Conservation (phyloP, 2,329 filamentous ascomycete genomes). For the Fusarium anguioides region DNA sequence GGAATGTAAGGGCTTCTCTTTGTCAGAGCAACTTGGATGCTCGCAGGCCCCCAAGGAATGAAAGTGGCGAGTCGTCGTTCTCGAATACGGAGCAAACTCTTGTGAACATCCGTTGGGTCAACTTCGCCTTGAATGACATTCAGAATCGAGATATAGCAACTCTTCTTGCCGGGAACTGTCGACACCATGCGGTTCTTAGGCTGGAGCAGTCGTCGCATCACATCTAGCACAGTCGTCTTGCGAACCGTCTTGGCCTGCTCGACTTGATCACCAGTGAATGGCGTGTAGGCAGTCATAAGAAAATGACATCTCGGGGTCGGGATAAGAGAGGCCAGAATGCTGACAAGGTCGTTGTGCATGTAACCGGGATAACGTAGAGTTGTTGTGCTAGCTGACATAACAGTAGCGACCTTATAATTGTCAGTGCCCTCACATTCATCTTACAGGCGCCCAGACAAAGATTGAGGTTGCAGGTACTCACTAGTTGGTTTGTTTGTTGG, state of each 20-base stretch:
- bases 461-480: constrained; percentile 49
- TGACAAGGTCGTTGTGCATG: constrained; percentile 99
- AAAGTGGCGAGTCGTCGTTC: constrained; percentile 95
- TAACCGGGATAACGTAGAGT: constrained; percentile 97
- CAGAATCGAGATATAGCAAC: constrained; percentile 98
- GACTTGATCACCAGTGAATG: constrained; percentile 95
- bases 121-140: constrained; percentile 99
- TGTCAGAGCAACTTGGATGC: constrained; percentile 95
- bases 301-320: constrained; percentile 98
- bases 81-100: constrained; percentile 94
- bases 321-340: constrained; percentile 94
- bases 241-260: constrained; percentile 97
- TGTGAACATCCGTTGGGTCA: constrained; percentile 97
- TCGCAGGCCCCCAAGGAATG: constrained; percentile 97
- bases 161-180: constrained; percentile 93
- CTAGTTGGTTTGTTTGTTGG: constrained; percentile 96
- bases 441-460: neutral
- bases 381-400: constrained; percentile 98
- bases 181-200: constrained; percentile 99
- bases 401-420: constrained; percentile 78
- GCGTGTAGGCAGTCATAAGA: constrained; percentile 97
- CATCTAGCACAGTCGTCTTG: constrained; percentile 97
- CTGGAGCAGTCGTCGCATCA: constrained; percentile 94
- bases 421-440: neutral
- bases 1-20: constrained; percentile 97